Evolutionary conservation across 371 early-diverging fungal genomes (phyloP).

Genomic region (Smittium culicis): DNA sequence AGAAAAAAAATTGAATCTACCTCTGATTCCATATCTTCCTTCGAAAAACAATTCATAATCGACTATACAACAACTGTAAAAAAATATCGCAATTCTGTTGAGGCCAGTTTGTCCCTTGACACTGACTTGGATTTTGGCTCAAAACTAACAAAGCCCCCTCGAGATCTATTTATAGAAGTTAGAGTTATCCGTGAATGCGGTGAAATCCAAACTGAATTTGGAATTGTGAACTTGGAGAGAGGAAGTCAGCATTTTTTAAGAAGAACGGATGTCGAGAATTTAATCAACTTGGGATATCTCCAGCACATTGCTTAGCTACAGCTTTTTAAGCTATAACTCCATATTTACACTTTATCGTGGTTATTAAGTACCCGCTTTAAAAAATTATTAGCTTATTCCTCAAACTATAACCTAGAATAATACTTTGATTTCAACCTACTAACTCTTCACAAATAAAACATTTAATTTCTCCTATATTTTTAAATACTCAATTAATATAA

Average conservation of each 20-base stretch:
- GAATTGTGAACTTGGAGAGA: conserved; percentile 48
- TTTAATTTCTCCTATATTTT: too few relatives aligned
- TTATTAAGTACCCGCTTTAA: too few relatives aligned
- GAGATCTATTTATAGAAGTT: conserved; percentile 74
- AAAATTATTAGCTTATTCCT: too few relatives aligned
- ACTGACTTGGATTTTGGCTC: conserved; percentile 60
- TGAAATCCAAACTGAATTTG: conserved; percentile 71
- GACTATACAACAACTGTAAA: conserved; percentile 47
- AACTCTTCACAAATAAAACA: too few relatives aligned
- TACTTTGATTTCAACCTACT: too few relatives aligned
- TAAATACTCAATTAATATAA: too few relatives aligned
- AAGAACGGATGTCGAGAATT: conserved; percentile 72
- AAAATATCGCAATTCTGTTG: conserved; percentile 44
- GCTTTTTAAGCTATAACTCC: too few relatives aligned
- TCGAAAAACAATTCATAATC: conserved; percentile 47
- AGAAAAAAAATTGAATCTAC: conserved; percentile 29
- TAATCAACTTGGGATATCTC: conserved; percentile 70
- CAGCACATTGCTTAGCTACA: conserved; percentile 38
- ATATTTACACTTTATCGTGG: too few relatives aligned
- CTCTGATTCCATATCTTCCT: conserved; percentile 33
- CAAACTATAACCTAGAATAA: too few relatives aligned
- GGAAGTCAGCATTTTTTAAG: conserved; percentile 70
- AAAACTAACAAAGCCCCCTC: conserved; percentile 61
- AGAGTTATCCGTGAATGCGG: conserved; percentile 77
- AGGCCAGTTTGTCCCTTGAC: conserved; percentile 17